Conservation (phyloP, 768 basidiomycete species). For the Mycena albidolilacea region DNA sequence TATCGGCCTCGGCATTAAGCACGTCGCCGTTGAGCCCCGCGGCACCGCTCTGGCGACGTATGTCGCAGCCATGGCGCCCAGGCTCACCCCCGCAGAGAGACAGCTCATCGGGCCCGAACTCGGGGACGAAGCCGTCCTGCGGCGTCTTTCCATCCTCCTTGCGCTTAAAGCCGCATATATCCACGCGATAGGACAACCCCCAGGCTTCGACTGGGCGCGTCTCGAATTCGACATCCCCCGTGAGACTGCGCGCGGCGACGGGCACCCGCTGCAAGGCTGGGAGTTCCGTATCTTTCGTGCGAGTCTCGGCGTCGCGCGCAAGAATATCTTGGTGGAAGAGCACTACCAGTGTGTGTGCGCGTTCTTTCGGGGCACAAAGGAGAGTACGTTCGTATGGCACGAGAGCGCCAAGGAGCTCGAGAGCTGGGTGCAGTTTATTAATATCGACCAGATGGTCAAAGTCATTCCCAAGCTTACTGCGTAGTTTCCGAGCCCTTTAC, state of each 20-base stretch:
- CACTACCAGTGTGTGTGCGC: conserved; percentile 84
- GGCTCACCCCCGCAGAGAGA: conserved; percentile 65
- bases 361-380: conserved; percentile 78
- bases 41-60: conserved; percentile 73
- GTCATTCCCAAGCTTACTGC: conserved; percentile 83
- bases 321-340: conserved; percentile 71
- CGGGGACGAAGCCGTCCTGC: conserved; percentile 76
- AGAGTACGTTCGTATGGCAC: conserved; percentile 82
- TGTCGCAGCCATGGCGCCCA: conserved; percentile 81
- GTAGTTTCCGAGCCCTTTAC: conserved; percentile 36
- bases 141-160: conserved; percentile 83
- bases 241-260: conserved; percentile 75
- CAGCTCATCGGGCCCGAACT: conserved; percentile 65
- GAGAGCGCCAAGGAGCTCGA: conserved; percentile 76
- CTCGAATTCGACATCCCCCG: conserved; percentile 85
- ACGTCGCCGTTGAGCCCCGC: conserved; percentile 73
- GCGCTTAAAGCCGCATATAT: conserved; percentile 88
- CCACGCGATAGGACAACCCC: conserved; percentile 87
- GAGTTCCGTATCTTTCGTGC: conserved; percentile 88
- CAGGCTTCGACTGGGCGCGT: conserved; percentile 86
- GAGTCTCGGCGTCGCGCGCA: conserved; percentile 76
- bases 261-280: conserved; percentile 81
- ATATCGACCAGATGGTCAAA: conserved; percentile 85
- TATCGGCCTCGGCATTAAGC: conserved; percentile 86
- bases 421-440: conserved; percentile 88